Evolutionary conservation across 768 basidiomycete genomes (phyloP).

Genomic region (Daedaleopsis sinensis): DNA sequence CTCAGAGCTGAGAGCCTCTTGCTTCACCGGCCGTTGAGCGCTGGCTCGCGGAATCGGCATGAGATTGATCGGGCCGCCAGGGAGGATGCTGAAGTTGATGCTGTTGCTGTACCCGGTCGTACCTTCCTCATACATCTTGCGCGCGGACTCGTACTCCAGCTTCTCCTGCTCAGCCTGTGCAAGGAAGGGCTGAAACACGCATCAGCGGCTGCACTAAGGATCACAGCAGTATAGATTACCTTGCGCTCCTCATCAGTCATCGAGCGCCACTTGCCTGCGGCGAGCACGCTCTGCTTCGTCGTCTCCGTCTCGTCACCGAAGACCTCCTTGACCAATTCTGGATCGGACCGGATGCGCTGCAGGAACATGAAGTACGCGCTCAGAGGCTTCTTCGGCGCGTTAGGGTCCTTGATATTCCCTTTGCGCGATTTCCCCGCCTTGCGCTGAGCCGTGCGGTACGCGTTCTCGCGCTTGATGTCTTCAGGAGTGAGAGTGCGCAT

Average conservation of each 20-base stretch:
- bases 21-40: constrained; percentile 49
- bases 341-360: constrained; percentile 84
- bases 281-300: constrained; percentile 91
- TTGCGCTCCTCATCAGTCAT: constrained; percentile 94
- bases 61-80: constrained; percentile 58
- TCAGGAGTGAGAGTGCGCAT: constrained; percentile 89
- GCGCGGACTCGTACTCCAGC: constrained; percentile 86
- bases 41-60: constrained; percentile 41
- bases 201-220: constrained; percentile 13
- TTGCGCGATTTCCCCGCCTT: constrained; percentile 91
- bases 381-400: constrained; percentile 94
- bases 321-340: constrained; percentile 71
- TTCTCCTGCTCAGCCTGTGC: constrained; percentile 95
- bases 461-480: constrained; percentile 93
- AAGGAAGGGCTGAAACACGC: constrained; percentile 72
- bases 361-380: constrained; percentile 96
- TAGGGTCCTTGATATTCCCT: constrained; percentile 96
- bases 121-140: constrained; percentile 87
- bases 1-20: constrained; percentile 66
- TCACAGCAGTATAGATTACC: constrained; percentile 46
- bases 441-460: constrained; percentile 87
- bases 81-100: constrained; percentile 82
- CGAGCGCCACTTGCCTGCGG: constrained; percentile 90
- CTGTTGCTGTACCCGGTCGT: constrained; percentile 65
- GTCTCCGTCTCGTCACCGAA: constrained; percentile 93